These are phyloP conservation scores for Sphagnum tenellum DNA, from an alignment of 225 moss, liverwort and hornwort species.

Conservation along the genomic window DNA sequence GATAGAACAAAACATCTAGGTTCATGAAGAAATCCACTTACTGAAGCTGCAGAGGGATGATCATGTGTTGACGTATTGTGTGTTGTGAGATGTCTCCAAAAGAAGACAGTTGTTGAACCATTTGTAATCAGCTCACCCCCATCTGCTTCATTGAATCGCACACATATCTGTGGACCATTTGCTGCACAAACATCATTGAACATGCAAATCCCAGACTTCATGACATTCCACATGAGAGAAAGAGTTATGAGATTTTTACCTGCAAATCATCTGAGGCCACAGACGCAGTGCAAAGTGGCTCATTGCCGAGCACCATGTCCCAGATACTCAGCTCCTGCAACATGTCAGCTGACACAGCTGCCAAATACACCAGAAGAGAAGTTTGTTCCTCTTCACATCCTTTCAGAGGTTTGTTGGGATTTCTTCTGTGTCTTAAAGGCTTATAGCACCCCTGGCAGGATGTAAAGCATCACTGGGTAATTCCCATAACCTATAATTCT, in stretches of 20 bases:
- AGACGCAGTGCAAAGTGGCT: constrained; percentile 17
- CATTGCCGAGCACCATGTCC: constrained; percentile 28
- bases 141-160: constrained; percentile 28
- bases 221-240: not conserved
- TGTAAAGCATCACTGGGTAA: not conserved
- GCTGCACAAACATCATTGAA: not conserved
- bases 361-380: not conserved
- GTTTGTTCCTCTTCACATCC: not conserved
- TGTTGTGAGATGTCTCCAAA: constrained; percentile 36
- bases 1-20: too few relatives aligned
- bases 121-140: constrained; percentile 39
- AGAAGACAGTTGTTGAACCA: constrained; percentile 29
- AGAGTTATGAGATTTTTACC: constrained; percentile 8
- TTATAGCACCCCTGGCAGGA: too few relatives aligned
- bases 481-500: too few relatives aligned
- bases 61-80: too few relatives aligned
- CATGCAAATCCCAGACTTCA: not conserved
- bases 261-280: constrained; percentile 39
- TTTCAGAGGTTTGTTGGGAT: not conserved
- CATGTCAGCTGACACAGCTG: constrained; percentile 14
- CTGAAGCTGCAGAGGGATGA: not conserved
- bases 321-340: constrained; percentile 47
- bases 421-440: too few relatives aligned
- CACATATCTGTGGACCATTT: constrained; percentile 21
- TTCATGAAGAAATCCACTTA: not conserved